Conservation (phyloP, 495 filamentous ascomycete species). For the Aspergillus cristatus region DNA sequence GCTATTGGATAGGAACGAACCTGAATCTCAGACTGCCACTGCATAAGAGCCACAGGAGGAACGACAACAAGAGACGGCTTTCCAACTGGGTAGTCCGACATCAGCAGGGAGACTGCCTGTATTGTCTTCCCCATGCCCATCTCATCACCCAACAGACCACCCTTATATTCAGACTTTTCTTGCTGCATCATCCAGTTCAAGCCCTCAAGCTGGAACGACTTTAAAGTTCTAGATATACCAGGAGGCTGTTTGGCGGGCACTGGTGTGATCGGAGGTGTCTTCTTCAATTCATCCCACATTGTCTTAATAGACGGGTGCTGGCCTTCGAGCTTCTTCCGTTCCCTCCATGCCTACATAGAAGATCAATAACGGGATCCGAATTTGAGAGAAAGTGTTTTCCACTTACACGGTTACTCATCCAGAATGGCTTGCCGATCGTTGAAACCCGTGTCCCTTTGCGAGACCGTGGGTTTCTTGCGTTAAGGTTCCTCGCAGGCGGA, state of each 20-base stretch:
- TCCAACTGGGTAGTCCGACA: slow-evolving; percentile 86
- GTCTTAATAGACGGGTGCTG: slow-evolving; percentile 68
- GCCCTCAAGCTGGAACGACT: slow-evolving; percentile 89
- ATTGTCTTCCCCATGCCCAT: slow-evolving; percentile 99
- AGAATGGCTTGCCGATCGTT: neutral
- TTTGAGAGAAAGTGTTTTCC: neutral
- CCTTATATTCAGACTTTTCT: slow-evolving; percentile 75
- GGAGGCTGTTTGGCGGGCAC: slow-evolving; percentile 63
- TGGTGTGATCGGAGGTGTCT: slow-evolving; percentile 54
- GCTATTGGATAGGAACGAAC: slow-evolving; percentile 11
- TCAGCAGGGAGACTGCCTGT: slow-evolving; percentile 91
- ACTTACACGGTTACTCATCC: slow-evolving; percentile 29
- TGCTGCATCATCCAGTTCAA: slow-evolving; percentile 88
- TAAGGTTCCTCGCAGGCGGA: too few relatives aligned
- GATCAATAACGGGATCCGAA: neutral
- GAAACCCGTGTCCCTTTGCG: too few relatives aligned
- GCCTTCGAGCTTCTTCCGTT: slow-evolving; percentile 57
- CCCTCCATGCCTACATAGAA: slow-evolving; percentile 26
- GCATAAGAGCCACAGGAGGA: slow-evolving; percentile 91
- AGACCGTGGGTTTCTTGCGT: too few relatives aligned
- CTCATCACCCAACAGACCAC: slow-evolving; percentile 86
- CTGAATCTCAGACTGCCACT: slow-evolving; percentile 90
- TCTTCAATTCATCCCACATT: slow-evolving; percentile 74
- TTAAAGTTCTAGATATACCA: slow-evolving; percentile 70
- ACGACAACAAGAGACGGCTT: slow-evolving; percentile 81